Evolutionary conservation across 2,329 filamentous ascomycete genomes (phyloP).

Genomic region (Monosporascus sp.): DNA sequence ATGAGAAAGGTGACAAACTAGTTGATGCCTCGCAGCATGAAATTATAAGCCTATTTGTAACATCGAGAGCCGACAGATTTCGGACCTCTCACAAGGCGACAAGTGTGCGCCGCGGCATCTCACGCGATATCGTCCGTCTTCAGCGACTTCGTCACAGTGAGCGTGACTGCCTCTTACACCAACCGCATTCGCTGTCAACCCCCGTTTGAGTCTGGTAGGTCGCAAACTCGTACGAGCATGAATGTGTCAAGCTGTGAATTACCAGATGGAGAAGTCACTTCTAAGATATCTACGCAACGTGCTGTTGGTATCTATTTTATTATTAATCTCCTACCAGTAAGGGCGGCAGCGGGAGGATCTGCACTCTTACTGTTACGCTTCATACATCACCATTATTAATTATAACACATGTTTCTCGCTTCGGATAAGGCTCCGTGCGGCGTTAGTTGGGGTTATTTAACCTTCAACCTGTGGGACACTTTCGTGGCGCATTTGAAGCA

Average conservation of each 20-base stretch:
- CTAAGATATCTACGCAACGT: background rate
- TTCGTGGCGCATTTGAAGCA: slow-evolving; percentile 4
- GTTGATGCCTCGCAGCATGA: slow-evolving; percentile 6
- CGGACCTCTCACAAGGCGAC: slow-evolving; percentile 27
- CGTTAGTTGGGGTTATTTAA: slow-evolving; percentile 1
- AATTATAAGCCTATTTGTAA: slow-evolving; percentile 13
- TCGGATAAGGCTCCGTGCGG: slow-evolving; percentile 3
- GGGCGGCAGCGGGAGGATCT: background rate
- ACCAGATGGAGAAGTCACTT: background rate
- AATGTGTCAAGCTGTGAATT: too few relatives aligned
- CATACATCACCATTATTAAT: slow-evolving; percentile 6
- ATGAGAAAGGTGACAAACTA: background rate
- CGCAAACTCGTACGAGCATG: too few relatives aligned
- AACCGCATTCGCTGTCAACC: slow-evolving; percentile 1
- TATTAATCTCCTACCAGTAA: background rate
- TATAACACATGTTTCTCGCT: slow-evolving; percentile 1
- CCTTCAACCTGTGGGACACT: background rate
- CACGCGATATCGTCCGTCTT: slow-evolving; percentile 7
- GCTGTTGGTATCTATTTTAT: background rate
- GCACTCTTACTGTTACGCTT: background rate
- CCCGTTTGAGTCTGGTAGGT: background rate
- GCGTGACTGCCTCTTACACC: slow-evolving; percentile 15
- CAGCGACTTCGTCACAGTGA: slow-evolving; percentile 12
- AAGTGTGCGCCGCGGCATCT: slow-evolving; percentile 21
- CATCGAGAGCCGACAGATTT: slow-evolving; percentile 18